Conservation (phyloP, 176 grass and related monocot species). For the Oryza glaberrima region DNA sequence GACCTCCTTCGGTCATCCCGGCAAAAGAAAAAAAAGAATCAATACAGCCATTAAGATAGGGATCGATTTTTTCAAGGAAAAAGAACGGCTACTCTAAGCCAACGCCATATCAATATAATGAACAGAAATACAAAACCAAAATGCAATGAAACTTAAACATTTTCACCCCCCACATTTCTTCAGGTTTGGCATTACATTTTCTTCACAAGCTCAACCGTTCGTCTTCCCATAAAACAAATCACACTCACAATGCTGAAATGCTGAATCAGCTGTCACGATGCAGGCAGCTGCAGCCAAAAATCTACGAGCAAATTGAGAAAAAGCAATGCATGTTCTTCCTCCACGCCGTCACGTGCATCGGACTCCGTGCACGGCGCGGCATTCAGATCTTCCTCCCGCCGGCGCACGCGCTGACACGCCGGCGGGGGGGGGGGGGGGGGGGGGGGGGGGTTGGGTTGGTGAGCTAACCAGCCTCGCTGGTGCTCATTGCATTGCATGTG, state of each 20-base stretch:
- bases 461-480: conserved; percentile 35
- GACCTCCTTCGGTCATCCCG: too few species aligned
- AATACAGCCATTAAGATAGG: background rate
- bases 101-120: background rate
- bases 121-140: background rate
- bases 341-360: conserved; percentile 35
- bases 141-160: background rate
- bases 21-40: background rate
- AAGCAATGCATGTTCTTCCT: conserved; percentile 33
- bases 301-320: background rate
- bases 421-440: background rate
- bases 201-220: too few species aligned
- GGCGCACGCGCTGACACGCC: conserved; percentile 16
- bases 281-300: background rate
- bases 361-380: background rate
- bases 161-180: background rate
- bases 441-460: background rate
- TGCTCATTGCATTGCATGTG: conserved; percentile 19
- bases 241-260: background rate
- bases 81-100: background rate
- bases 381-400: conserved; percentile 18
- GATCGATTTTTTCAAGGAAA: background rate
- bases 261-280: background rate
- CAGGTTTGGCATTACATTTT: background rate
- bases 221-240: background rate